These are phyloP conservation scores for Colletotrichum sp. DNA, from an alignment of 2,329 filamentous ascomycete genomes.

Conservation along the genomic window DNA sequence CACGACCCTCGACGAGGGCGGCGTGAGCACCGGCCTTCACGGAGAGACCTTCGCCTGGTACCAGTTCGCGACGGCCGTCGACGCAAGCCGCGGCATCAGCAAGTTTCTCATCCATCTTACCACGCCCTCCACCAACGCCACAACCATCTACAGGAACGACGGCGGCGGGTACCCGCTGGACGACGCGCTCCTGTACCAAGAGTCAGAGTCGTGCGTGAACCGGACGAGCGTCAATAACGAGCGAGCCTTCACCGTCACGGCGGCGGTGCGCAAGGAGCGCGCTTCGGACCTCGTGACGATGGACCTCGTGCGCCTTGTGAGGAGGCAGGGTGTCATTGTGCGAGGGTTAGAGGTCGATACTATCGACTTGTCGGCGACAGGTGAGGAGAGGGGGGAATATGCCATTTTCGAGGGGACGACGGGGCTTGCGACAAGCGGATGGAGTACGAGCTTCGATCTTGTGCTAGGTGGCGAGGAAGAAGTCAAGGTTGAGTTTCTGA, in stretches of 20 bases:
- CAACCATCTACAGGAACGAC: conserved; percentile 28
- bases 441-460: conserved; percentile 22
- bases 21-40: conserved; percentile 26
- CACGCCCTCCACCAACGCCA: conserved; percentile 27
- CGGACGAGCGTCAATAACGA: conserved; percentile 9
- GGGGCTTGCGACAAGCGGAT: conserved; percentile 14
- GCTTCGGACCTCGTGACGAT: neutral
- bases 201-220: conserved; percentile 29
- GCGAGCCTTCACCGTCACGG: conserved; percentile 13
- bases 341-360: conserved; percentile 6
- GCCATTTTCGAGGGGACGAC: neutral
- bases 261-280: conserved; percentile 12
- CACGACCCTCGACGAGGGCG: conserved; percentile 22
- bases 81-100: conserved; percentile 30
- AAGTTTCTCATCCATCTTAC: conserved; percentile 34
- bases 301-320: conserved; percentile 15
- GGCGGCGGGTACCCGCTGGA: conserved; percentile 32
- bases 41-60: conserved; percentile 33
- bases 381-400: conserved; percentile 3
- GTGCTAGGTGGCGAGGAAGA: conserved; percentile 1
- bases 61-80: conserved; percentile 30
- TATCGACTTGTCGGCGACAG: neutral
- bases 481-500: conserved; percentile 16
- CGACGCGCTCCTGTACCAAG: conserved; percentile 30
- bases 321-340: conserved; percentile 13